A percentile compares a stretch with the other conserved stretches of the same genome.
Conservation (phyloP, 192 early-diverging fungal genomes). For the Dissophora ornata region DNA sequence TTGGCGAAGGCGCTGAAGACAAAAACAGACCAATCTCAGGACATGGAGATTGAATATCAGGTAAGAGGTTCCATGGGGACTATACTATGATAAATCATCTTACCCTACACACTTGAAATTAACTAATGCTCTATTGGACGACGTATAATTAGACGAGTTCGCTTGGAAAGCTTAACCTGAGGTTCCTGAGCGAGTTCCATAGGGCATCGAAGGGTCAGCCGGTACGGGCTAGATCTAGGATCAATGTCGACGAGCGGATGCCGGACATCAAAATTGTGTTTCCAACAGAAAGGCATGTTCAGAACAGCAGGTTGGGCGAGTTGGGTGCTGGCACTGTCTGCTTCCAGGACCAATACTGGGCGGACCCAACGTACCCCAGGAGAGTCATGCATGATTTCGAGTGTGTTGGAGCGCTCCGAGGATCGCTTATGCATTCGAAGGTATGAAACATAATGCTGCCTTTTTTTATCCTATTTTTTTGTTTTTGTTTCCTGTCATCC, state of each 20-base stretch:
- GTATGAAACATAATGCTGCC: too few species aligned
- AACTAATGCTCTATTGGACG: too few species aligned
- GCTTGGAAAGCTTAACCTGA: conserved; percentile 47
- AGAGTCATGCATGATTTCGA: conserved; percentile 46
- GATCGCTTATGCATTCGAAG: conserved; percentile 49
- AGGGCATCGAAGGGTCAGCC: conserved; percentile 53
- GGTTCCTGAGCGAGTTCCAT: conserved; percentile 57
- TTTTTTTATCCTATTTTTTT: too few species aligned
- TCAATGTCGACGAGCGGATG: conserved; percentile 19
- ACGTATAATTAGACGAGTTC: conserved; percentile 56
- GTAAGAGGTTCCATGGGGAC: conserved; percentile 25
- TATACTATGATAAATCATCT: too few species aligned
- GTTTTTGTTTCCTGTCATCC: too few species aligned
- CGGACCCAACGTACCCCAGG: conserved; percentile 9
- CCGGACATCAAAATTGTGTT: conserved; percentile 54
- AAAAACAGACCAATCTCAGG: conserved; percentile 12
- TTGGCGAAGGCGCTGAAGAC: conserved; percentile 54
- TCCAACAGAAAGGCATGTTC: conserved; percentile 55
- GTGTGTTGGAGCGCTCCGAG: conserved; percentile 9
- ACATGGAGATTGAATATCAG: conserved; percentile 57
- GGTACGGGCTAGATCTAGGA: conserved; percentile 4
- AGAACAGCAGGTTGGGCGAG: conserved; percentile 42
- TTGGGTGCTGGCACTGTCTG: conserved; percentile 34
- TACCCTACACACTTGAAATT: too few species aligned
- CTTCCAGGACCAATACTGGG: conserved; percentile 24